phyloP scores from a whole-genome alignment of 371 early-diverging fungal genomes.

The Actinomucor elegans region DNA sequence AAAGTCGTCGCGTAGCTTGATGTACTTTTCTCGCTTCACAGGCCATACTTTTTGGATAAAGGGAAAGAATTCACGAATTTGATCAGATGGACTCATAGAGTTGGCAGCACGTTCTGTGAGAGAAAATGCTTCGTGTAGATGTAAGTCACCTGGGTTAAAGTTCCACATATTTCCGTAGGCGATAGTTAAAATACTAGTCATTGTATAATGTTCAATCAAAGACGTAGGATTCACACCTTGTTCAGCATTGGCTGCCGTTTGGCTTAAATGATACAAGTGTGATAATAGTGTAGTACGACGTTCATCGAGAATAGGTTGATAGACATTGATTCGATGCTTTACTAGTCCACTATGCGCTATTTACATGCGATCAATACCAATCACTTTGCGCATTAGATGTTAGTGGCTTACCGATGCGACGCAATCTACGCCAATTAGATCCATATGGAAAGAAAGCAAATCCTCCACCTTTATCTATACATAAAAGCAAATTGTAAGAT shows the following conservation, averaged over 20 bases:
- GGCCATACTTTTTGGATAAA: constrained; percentile 30
- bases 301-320: constrained; percentile 39
- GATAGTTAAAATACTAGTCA: constrained; percentile 42
- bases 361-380: too few relatives aligned
- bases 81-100: constrained; percentile 34
- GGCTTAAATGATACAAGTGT: constrained; percentile 5
- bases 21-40: constrained; percentile 3
- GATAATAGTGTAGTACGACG: constrained; percentile 17
- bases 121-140: constrained; percentile 34
- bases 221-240: constrained; percentile 12
- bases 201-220: constrained; percentile 39
- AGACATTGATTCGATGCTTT: constrained; percentile 35
- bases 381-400: too few relatives aligned
- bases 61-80: constrained; percentile 45
- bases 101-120: constrained; percentile 35
- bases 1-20: constrained; percentile 14
- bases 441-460: constrained; percentile 50
- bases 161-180: constrained; percentile 35
- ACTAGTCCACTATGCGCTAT: constrained; percentile 39
- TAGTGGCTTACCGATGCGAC: constrained; percentile 44
- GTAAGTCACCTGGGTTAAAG: constrained; percentile 35
- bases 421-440: constrained; percentile 34
- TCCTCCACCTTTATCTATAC: constrained; percentile 41
- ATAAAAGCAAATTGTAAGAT: too few relatives aligned
- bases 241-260: neutral